These are phyloP conservation scores for Plenodomus lindquistii DNA, from an alignment of 2,329 filamentous ascomycete genomes.

Conservation along the genomic window DNA sequence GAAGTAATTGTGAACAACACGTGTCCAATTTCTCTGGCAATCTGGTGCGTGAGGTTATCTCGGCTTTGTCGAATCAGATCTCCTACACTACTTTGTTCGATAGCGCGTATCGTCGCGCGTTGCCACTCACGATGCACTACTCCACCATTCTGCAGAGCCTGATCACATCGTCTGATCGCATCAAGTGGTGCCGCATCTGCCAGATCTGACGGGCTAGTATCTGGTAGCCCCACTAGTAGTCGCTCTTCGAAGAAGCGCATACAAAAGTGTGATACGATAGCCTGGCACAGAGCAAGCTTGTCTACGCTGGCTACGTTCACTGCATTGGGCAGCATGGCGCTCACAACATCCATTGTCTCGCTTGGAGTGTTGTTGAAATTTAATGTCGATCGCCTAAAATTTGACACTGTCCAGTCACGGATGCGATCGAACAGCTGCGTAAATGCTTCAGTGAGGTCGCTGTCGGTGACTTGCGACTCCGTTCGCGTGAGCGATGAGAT, in stretches of 20 bases:
- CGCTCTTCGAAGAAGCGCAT: constrained; percentile 36
- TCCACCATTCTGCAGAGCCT: constrained; percentile 19
- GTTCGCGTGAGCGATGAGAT: constrained; percentile 68
- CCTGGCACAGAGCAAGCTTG: constrained; percentile 39
- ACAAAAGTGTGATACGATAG: constrained; percentile 27
- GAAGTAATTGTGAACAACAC: constrained; percentile 30
- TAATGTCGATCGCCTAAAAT: constrained; percentile 67
- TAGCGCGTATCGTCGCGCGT: constrained; percentile 31
- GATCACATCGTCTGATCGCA: constrained; percentile 19
- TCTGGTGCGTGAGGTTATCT: constrained; percentile 16
- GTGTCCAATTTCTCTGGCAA: constrained; percentile 25
- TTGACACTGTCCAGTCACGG: constrained; percentile 74
- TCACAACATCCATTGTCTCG: constrained; percentile 20
- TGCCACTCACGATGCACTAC: constrained; percentile 34
- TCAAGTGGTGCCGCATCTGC: constrained; percentile 24
- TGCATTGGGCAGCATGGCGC: constrained; percentile 21
- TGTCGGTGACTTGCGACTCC: constrained; percentile 66
- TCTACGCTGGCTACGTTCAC: constrained; percentile 17
- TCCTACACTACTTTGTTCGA: constrained; percentile 21
- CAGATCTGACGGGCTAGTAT: constrained; percentile 22
- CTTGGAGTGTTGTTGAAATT: constrained; percentile 18
- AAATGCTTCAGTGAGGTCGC: constrained; percentile 67
- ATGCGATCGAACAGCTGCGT: constrained; percentile 66
- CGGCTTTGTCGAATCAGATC: constrained; percentile 13
- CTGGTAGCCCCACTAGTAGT: constrained; percentile 31